Conservation (phyloP, 2,329 filamentous ascomycete genomes). For the Tolypocladium inflatum region DNA sequence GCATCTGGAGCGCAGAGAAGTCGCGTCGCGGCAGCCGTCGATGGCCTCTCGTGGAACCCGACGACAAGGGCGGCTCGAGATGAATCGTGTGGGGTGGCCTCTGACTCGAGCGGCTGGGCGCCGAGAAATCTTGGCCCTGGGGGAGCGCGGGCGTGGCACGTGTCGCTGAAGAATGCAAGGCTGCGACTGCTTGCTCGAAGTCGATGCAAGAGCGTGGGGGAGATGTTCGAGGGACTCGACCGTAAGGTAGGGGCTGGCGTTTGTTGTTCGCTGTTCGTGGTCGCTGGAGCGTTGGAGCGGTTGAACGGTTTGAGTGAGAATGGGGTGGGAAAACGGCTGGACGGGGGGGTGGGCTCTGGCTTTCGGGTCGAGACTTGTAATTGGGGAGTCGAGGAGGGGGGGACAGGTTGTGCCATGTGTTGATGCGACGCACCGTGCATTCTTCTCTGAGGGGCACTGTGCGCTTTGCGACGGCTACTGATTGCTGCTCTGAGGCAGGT, state of each 20-base stretch:
- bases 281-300: background rate
- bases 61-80: background rate
- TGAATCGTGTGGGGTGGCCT: background rate
- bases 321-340: background rate
- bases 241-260: background rate
- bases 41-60: background rate
- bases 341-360: background rate
- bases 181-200: background rate
- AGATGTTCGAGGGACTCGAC: background rate
- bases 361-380: background rate
- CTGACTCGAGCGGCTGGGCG: background rate
- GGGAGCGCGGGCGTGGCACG: background rate
- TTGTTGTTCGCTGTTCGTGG: background rate
- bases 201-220: background rate
- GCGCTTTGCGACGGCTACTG: background rate
- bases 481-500: background rate
- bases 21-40: background rate
- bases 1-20: background rate
- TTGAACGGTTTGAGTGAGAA: background rate
- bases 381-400: background rate
- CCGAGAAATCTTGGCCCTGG: background rate
- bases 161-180: background rate
- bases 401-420: background rate
- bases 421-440: too few species aligned
- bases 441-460: background rate